These are phyloP conservation scores for Daldinia vernicosa DNA, from an alignment of 495 filamentous ascomycete species.

Conservation along the genomic window DNA sequence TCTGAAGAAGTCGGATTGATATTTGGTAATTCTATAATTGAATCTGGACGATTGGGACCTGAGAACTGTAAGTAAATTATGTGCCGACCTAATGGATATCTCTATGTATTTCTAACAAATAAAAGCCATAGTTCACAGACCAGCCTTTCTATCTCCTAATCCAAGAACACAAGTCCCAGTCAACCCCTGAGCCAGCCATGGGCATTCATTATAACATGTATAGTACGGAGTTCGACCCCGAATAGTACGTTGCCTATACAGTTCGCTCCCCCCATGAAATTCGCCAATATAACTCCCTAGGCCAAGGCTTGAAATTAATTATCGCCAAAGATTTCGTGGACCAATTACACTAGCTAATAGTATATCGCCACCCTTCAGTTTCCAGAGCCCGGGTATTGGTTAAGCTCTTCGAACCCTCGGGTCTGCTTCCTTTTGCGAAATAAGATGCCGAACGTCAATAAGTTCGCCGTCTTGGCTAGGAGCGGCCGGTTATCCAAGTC, in stretches of 20 bases:
- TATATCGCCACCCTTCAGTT: not conserved
- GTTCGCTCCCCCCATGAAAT: not conserved
- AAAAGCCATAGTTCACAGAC: not conserved
- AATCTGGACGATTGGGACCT: not conserved
- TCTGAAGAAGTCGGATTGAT: not conserved
- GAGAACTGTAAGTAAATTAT: not conserved
- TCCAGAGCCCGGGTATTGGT: not conserved
- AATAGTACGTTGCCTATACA: not conserved
- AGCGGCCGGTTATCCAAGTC: constrained; percentile 36
- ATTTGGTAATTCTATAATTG: not conserved
- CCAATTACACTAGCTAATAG: not conserved
- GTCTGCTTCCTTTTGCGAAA: constrained; percentile 31
- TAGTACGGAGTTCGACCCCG: not conserved
- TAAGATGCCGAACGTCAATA: constrained; percentile 45
- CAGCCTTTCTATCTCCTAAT: not conserved
- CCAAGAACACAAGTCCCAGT: not conserved
- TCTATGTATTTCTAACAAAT: not conserved
- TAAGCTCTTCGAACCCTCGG: constrained; percentile 22
- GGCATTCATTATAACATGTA: not conserved
- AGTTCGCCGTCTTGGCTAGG: constrained; percentile 32
- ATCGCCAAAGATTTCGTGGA: not conserved
- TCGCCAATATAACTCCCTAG: not conserved
- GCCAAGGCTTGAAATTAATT: not conserved
- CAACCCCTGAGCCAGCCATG: not conserved
- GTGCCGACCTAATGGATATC: not conserved